Conservation (phyloP, 805 yeast species). For the Tetrapisispora pingtungensis region DNA sequence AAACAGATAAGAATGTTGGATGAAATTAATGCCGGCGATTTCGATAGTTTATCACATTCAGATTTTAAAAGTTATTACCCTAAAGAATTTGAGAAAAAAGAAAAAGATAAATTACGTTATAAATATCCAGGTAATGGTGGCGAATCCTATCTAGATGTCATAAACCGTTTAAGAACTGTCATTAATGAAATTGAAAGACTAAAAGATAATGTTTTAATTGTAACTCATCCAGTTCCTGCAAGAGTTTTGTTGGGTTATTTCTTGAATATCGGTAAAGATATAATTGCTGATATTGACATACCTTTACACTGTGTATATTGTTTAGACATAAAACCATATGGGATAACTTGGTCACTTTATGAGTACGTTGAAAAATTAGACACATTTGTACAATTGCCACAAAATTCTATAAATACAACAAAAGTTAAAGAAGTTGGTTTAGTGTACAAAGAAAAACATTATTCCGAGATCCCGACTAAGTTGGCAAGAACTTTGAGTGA, state of each 20-base stretch:
- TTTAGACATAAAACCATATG: conserved; percentile 88
- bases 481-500: not conserved
- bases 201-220: conserved; percentile 70
- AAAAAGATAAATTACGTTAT: conserved; percentile 72
- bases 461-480: conserved; percentile 59
- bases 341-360: conserved; percentile 85
- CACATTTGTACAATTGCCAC: conserved; percentile 60
- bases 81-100: conserved; percentile 65
- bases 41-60: conserved; percentile 85
- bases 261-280: conserved; percentile 65
- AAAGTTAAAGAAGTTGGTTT: conserved; percentile 63
- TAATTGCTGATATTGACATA: conserved; percentile 83
- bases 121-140: conserved; percentile 97
- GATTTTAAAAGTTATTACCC: conserved; percentile 69
- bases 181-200: conserved; percentile 90
- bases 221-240: conserved; percentile 86
- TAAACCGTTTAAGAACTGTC: conserved; percentile 78
- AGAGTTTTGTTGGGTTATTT: conserved; percentile 82
- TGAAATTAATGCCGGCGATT: conserved; percentile 87
- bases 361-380: conserved; percentile 74
- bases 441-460: conserved; percentile 55
- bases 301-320: conserved; percentile 87
- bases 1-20: conserved; percentile 90
- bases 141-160: conserved; percentile 88
- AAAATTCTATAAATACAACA: conserved; percentile 33